These are phyloP conservation scores for Hawksworthiomyces lignivorus DNA, from an alignment of 2,329 filamentous ascomycete species.

Conservation along the genomic window DNA sequence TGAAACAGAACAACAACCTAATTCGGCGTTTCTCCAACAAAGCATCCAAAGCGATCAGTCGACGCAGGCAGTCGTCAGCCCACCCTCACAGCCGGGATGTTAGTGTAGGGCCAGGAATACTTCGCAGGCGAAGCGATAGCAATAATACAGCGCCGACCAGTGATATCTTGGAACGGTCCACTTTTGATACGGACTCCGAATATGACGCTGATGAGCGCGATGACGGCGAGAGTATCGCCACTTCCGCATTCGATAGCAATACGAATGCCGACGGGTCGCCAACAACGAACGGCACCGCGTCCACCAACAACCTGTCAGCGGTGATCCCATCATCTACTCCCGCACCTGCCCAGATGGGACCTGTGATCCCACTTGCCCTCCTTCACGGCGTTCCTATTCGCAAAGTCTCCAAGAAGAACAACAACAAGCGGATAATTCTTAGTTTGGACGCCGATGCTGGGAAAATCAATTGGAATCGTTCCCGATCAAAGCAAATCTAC, in stretches of 20 bases:
- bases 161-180: slow-evolving; percentile 11
- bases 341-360: slow-evolving; percentile 41
- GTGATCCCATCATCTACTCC: background rate
- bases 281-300: slow-evolving; percentile 37
- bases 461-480: slow-evolving; percentile 81
- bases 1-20: slow-evolving; percentile 43
- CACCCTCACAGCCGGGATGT: slow-evolving; percentile 72
- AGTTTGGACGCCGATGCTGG: slow-evolving; percentile 75
- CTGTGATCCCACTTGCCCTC: slow-evolving; percentile 68
- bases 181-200: slow-evolving; percentile 45
- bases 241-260: slow-evolving; percentile 32
- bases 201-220: slow-evolving; percentile 49
- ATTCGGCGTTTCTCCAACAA: slow-evolving; percentile 82
- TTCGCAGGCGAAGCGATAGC: slow-evolving; percentile 79
- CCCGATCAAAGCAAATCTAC: slow-evolving; percentile 76
- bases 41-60: slow-evolving; percentile 59
- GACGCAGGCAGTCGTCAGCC: slow-evolving; percentile 70
- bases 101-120: slow-evolving; percentile 81
- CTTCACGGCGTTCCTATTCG: slow-evolving; percentile 69
- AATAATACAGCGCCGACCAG: slow-evolving; percentile 58
- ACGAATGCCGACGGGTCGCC: slow-evolving; percentile 38
- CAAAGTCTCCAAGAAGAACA: slow-evolving; percentile 86
- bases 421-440: slow-evolving; percentile 61
- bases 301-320: slow-evolving; percentile 28
- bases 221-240: slow-evolving; percentile 19